phyloP scores from a whole-genome alignment of 2,329 filamentous ascomycete genomes.

The Botrytis byssoidea region DNA sequence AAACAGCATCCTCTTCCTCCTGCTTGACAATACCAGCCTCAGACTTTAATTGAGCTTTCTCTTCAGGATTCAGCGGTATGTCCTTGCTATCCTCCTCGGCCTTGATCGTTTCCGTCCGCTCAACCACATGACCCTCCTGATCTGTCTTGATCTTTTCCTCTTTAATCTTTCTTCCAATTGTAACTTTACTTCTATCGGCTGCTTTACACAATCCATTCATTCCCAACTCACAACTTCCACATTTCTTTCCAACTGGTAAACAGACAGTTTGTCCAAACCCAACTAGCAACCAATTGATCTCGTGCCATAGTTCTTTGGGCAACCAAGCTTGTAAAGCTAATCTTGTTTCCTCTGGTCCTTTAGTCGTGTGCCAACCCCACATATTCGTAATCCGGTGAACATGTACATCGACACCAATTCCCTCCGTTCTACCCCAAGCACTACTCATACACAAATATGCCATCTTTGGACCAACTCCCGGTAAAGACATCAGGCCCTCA shows the following conservation, averaged over 20 bases:
- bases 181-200: constrained; percentile 64
- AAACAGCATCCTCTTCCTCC: constrained; percentile 2
- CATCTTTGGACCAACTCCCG: constrained; percentile 75
- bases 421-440: constrained; percentile 64
- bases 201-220: constrained; percentile 72
- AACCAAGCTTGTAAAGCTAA: constrained; percentile 64
- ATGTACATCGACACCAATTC: constrained; percentile 63
- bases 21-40: background rate
- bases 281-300: constrained; percentile 73
- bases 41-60: constrained; percentile 5
- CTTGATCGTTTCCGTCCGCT: constrained; percentile 39
- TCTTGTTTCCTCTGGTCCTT: constrained; percentile 66
- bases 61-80: constrained; percentile 9
- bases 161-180: constrained; percentile 54
- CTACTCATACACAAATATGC: constrained; percentile 68
- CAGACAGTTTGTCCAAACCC: constrained; percentile 71
- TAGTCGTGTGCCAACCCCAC: constrained; percentile 68
- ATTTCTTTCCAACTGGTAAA: constrained; percentile 63
- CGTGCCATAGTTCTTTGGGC: constrained; percentile 68
- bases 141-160: constrained; percentile 40
- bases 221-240: constrained; percentile 82
- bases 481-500: constrained; percentile 60
- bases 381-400: constrained; percentile 74
- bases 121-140: constrained; percentile 37
- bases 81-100: constrained; percentile 34